Evolutionary conservation across 1,284 basidiomycete genomes (phyloP).

Genomic region (Veloboletus limbatus): DNA sequence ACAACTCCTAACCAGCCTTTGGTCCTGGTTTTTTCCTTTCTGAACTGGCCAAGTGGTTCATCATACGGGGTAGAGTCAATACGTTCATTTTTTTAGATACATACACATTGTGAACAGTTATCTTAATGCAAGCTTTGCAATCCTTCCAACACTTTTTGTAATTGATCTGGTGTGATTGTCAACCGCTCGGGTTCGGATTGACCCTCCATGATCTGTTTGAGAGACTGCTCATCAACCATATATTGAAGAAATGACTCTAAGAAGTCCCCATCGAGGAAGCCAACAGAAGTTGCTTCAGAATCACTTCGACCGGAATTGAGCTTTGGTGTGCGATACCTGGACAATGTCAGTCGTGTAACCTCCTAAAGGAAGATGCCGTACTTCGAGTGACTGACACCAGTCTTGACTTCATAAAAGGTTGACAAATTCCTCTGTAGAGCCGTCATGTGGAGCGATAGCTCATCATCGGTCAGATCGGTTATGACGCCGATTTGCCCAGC

Average conservation of each 20-base stretch:
- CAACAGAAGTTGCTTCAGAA: constrained; percentile 53
- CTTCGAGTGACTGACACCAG: constrained; percentile 64
- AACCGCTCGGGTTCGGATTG: constrained; percentile 54
- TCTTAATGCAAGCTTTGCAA: constrained; percentile 62
- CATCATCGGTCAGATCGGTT: constrained; percentile 55
- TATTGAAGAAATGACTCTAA: constrained; percentile 63
- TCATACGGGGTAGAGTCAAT: constrained; percentile 11
- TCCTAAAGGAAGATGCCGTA: constrained; percentile 34
- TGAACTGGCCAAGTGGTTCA: constrained; percentile 2
- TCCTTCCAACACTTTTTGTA: constrained; percentile 54
- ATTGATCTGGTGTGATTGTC: constrained; percentile 41
- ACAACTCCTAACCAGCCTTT: constrained; percentile 14
- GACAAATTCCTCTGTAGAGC: constrained; percentile 80
- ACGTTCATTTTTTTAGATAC: constrained; percentile 17
- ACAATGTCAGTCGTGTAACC: not conserved
- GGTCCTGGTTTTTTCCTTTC: constrained; percentile 18
- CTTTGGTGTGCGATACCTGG: constrained; percentile 68
- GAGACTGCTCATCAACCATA: constrained; percentile 36
- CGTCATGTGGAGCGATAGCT: constrained; percentile 63
- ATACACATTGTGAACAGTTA: constrained; percentile 5
- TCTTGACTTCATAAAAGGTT: constrained; percentile 51
- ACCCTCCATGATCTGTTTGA: constrained; percentile 51
- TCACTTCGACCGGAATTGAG: constrained; percentile 53
- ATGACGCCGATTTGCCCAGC: constrained; percentile 83
- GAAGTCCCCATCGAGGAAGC: constrained; percentile 91